phyloP scores from a whole-genome alignment of 2,329 filamentous ascomycete species.

The Epichloe typhina region DNA sequence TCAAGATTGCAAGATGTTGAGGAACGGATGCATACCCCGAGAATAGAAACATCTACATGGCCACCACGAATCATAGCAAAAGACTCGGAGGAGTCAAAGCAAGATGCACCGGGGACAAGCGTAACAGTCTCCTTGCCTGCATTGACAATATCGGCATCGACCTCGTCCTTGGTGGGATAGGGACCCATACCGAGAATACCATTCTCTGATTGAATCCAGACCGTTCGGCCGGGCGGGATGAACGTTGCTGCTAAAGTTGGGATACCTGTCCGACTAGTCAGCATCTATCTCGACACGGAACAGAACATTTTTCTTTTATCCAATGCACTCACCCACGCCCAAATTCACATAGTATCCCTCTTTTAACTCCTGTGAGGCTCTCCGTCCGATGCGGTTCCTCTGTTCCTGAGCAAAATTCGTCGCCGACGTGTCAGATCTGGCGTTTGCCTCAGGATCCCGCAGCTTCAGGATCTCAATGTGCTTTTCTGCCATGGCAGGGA shows the following conservation, averaged over 20 bases:
- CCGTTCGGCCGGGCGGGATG: conserved; percentile 51
- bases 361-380: conserved; percentile 71
- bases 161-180: conserved; percentile 58
- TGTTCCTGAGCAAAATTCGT: conserved; percentile 34
- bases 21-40: conserved; percentile 37
- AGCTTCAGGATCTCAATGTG: conserved; percentile 57
- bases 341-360: conserved; percentile 71
- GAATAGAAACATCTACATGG: conserved; percentile 71
- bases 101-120: conserved; percentile 59
- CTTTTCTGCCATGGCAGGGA: conserved; percentile 59
- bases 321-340: conserved; percentile 40
- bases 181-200: conserved; percentile 74
- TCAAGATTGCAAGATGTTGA: not conserved
- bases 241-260: conserved; percentile 75
- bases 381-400: conserved; percentile 58
- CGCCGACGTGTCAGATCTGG: conserved; percentile 22
- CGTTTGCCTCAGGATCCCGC: conserved; percentile 26
- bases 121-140: conserved; percentile 83
- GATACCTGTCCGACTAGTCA: conserved; percentile 39
- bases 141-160: conserved; percentile 72
- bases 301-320: not conserved
- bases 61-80: conserved; percentile 82
- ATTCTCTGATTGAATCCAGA: conserved; percentile 81
- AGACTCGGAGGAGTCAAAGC: conserved; percentile 69
- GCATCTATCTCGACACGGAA: not conserved